Percentiles rank a stretch among this genome's conserved stretches.
Evolutionary conservation across 2,329 filamentous ascomycete genomes (phyloP).

Genomic region (Fusarium anthophilum): DNA sequence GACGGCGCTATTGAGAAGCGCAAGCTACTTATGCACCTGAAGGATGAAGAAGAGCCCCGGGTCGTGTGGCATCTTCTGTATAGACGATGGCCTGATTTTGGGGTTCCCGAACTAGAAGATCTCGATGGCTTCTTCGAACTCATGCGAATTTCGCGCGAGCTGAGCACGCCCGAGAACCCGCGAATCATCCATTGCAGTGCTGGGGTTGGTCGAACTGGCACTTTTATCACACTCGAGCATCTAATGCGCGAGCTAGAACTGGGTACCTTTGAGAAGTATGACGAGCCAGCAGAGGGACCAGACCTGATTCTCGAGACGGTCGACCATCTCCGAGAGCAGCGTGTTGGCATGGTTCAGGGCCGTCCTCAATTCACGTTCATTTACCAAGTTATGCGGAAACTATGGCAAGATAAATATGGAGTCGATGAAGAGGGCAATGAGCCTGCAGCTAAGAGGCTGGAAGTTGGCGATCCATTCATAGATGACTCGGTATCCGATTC

Average conservation of each 20-base stretch:
- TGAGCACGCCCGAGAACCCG: slow-evolving; percentile 66
- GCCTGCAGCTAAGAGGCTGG: slow-evolving; percentile 63
- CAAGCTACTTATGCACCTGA: slow-evolving; percentile 70
- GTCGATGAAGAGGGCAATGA: slow-evolving; percentile 51
- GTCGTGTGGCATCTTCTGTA: slow-evolving; percentile 87
- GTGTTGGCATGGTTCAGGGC: slow-evolving; percentile 95
- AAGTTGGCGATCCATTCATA: slow-evolving; percentile 58
- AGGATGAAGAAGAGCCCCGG: slow-evolving; percentile 59
- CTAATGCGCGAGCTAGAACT: slow-evolving; percentile 82
- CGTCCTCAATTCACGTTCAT: slow-evolving; percentile 87
- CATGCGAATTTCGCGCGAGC: slow-evolving; percentile 71
- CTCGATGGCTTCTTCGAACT: slow-evolving; percentile 74
- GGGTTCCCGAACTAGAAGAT: slow-evolving; percentile 76
- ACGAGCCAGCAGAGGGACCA: slow-evolving; percentile 42
- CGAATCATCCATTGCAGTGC: slow-evolving; percentile 90
- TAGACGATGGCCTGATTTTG: slow-evolving; percentile 89
- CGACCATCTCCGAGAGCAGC: slow-evolving; percentile 82
- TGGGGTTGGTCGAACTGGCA: slow-evolving; percentile 92
- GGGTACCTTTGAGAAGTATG: slow-evolving; percentile 69
- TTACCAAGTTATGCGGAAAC: slow-evolving; percentile 83
- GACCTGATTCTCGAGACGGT: slow-evolving; percentile 85
- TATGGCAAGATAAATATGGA: slow-evolving; percentile 74
- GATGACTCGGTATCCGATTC: slow-evolving; percentile 33
- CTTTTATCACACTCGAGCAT: slow-evolving; percentile 96
- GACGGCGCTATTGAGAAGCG: slow-evolving; percentile 76